Evolutionary conservation across 2,329 filamentous ascomycete species (phyloP).

Genomic region (Fusarium kyushuense): DNA sequence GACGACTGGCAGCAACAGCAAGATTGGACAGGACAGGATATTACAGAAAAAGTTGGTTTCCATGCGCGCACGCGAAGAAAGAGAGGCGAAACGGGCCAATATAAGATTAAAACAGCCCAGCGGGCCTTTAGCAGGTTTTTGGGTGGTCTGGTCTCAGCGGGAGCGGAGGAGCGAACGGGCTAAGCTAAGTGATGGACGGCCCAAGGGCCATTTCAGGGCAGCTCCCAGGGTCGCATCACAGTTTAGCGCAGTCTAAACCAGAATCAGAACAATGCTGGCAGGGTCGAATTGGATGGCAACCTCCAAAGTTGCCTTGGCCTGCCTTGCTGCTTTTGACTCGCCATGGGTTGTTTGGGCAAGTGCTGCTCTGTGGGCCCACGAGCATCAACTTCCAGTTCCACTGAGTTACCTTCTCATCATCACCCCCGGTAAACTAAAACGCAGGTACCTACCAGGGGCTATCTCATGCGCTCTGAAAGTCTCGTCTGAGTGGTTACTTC

Average conservation of each 20-base stretch:
- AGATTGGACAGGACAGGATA: slow-evolving; percentile 20
- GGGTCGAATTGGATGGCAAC: slow-evolving; percentile 31
- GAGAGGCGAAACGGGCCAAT: slow-evolving; percentile 41
- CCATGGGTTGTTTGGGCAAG: slow-evolving; percentile 15
- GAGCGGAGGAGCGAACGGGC: slow-evolving; percentile 21
- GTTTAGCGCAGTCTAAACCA: slow-evolving; percentile 10
- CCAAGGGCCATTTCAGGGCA: slow-evolving; percentile 15
- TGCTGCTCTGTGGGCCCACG: slow-evolving; percentile 14
- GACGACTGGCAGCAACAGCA: slow-evolving; percentile 15
- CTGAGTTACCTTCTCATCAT: slow-evolving; percentile 1
- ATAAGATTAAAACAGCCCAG: slow-evolving; percentile 34
- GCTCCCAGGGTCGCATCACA: slow-evolving; percentile 30
- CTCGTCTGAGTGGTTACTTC: slow-evolving; percentile 39
- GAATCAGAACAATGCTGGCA: slow-evolving; percentile 13
- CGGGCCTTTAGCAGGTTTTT: slow-evolving; percentile 38
- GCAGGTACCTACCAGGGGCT: slow-evolving; percentile 32
- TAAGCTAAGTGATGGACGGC: slow-evolving; percentile 6
- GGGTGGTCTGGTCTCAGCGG: slow-evolving; percentile 41
- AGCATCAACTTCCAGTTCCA: slow-evolving; percentile 11
- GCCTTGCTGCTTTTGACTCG: neutral
- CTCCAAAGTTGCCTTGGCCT: slow-evolving; percentile 27
- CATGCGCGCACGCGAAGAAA: slow-evolving; percentile 19
- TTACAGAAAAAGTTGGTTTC: slow-evolving; percentile 35
- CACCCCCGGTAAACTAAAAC: slow-evolving; percentile 29
- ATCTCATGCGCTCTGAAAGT: slow-evolving; percentile 11